Base-by-base conservation (phyloP, 495 filamentous ascomycete genomes). In the Paragyromitra xinjiangensis region DNA sequence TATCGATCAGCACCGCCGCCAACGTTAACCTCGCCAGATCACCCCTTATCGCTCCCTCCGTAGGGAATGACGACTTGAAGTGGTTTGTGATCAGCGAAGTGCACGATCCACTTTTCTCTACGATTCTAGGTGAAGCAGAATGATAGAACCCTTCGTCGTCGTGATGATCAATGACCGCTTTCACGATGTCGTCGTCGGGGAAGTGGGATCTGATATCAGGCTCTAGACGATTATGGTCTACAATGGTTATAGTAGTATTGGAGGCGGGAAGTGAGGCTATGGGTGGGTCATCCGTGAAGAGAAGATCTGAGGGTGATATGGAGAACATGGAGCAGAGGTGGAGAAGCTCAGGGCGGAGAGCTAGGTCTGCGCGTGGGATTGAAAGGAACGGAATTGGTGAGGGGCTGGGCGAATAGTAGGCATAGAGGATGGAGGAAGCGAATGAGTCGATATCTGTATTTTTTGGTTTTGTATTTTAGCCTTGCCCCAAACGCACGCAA, bases 101-200 rank as follows among this genome's bases (percentile, higher is more conserved):
- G 85, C 95, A 99, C 75, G 94, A 92, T 40, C 87, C 88, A 2
- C 84, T 85, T 61, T 88, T 90, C 55, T 89, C 84, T 14, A 98
- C 87, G 0, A 94, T 84, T 9, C 91, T 85, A 2, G 91, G 91
- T 26, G 87, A 84, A 8, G 75, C 81, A 3, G 71, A 81, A 0
- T 83, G 82, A 34, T 85, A 83, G 6, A 83, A 85, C 44, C 85
- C 77, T 81, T 99, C 95, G 78, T 99, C 93, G 0, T 88, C 90
- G 82, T 98, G 96, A 83, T 99, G 95, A 83, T 99, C 95, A 56
- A 99, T 91, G 70, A 92, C 93, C n/a, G 92, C 95, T 6, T 88
- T 80, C 6, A 85, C 81, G n/a, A 14, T 42, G 34, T 79, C 75
- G 19, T 81, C 72, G 22, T 85, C 80, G 55, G 82, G 85, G 6